phyloP scores from a whole-genome alignment of 2,329 filamentous ascomycete species.

The Aspergillus sp. region DNA sequence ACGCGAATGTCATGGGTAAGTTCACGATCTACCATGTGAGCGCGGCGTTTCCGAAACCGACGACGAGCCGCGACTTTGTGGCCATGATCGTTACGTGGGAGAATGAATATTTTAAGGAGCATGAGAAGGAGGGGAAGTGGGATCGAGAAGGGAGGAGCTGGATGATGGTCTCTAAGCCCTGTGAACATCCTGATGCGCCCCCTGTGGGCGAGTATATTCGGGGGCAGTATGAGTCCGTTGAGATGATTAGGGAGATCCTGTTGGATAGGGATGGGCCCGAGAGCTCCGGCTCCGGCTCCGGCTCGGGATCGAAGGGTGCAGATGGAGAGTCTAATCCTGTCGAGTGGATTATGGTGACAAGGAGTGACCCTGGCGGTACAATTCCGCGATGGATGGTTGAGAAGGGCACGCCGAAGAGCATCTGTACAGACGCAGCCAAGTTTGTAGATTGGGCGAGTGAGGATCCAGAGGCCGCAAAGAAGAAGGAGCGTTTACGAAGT shows the following conservation, averaged over 20 bases:
- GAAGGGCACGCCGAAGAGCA: conserved; percentile 77
- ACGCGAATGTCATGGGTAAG: conserved; percentile 20
- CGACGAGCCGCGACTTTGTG: conserved; percentile 83
- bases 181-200: conserved; percentile 71
- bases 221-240: conserved; percentile 86
- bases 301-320: conserved; percentile 1
- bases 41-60: conserved; percentile 86
- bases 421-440: conserved; percentile 75
- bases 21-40: conserved; percentile 75
- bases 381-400: conserved; percentile 92
- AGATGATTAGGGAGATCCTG: conserved; percentile 83
- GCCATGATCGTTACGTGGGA: conserved; percentile 71
- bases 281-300: neutral
- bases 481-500: conserved; percentile 4
- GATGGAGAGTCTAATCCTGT: conserved; percentile 56
- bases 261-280: conserved; percentile 15
- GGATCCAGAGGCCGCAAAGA: conserved; percentile 42
- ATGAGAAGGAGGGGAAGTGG: conserved; percentile 17
- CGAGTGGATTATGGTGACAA: conserved; percentile 91
- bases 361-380: conserved; percentile 83
- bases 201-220: conserved; percentile 72
- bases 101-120: conserved; percentile 31
- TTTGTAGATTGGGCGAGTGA: conserved; percentile 76
- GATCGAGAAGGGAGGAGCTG: conserved; percentile 61
- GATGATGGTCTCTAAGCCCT: conserved; percentile 85